Conservation (phyloP, 2,329 filamentous ascomycete species). For the Monascus ruber region DNA sequence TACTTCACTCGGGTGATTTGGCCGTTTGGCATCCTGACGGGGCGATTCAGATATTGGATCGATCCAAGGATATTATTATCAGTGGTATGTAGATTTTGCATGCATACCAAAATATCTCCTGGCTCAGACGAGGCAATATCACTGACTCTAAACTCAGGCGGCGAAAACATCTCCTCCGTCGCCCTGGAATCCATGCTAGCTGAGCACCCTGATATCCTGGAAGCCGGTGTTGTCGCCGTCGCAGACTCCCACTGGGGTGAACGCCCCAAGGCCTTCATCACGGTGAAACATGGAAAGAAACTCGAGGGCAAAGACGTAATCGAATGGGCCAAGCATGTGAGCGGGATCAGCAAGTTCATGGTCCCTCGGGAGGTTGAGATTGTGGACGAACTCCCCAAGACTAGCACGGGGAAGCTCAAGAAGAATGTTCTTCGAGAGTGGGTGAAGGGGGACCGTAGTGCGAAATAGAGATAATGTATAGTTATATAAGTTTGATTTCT, state of each 20-base stretch:
- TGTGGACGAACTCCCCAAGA: slow-evolving; percentile 85
- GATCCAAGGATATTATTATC: slow-evolving; percentile 97
- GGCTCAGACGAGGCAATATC: background rate
- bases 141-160: slow-evolving; percentile 44
- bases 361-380: slow-evolving; percentile 62
- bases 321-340: slow-evolving; percentile 70
- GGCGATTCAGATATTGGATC: slow-evolving; percentile 80
- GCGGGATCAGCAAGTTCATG: slow-evolving; percentile 85
- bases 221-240: slow-evolving; percentile 82
- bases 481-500: too few species aligned
- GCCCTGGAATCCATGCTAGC: slow-evolving; percentile 83
- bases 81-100: slow-evolving; percentile 49
- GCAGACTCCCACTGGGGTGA: slow-evolving; percentile 90
- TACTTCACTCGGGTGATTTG: slow-evolving; percentile 78
- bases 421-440: slow-evolving; percentile 88
- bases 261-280: slow-evolving; percentile 87
- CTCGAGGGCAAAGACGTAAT: slow-evolving; percentile 61
- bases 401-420: slow-evolving; percentile 89
- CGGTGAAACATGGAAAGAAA: slow-evolving; percentile 56
- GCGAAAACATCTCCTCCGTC: slow-evolving; percentile 93
- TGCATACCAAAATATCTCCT: background rate
- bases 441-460: slow-evolving; percentile 47
- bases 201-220: slow-evolving; percentile 77
- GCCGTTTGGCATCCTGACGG: slow-evolving; percentile 91
- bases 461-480: too few species aligned